A percentile compares a stretch with the other conserved stretches of the same genome.
These are phyloP conservation scores for Alternaria arbusti DNA, from an alignment of 2,329 filamentous ascomycete genomes.

Conservation along the genomic window DNA sequence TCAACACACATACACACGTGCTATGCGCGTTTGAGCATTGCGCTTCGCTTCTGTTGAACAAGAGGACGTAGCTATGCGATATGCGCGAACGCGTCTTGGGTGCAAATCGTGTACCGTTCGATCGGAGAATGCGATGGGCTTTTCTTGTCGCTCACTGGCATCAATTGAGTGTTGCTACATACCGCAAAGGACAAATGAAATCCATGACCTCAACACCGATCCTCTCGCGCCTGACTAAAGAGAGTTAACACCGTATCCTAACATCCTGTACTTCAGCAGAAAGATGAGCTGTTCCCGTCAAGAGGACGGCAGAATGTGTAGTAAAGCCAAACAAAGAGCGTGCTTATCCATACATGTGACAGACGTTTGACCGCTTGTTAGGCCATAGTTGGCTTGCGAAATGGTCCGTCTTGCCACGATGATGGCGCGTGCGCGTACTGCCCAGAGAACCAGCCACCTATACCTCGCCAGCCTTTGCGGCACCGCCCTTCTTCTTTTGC, in stretches of 20 bases:
- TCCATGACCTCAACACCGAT: conserved; percentile 31
- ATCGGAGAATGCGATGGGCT: background rate
- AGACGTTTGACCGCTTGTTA: background rate
- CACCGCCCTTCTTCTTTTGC: conserved; percentile 96
- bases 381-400: background rate
- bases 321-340: conserved; percentile 26
- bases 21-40: background rate
- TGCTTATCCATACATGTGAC: conserved; percentile 13
- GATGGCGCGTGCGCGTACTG: conserved; percentile 4
- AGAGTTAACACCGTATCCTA: conserved; percentile 28
- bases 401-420: conserved; percentile 1
- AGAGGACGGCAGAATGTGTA: conserved; percentile 17
- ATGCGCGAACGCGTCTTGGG: background rate
- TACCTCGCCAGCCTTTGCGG: conserved; percentile 60
- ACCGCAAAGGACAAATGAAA: conserved; percentile 27
- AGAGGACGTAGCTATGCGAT: background rate
- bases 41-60: background rate
- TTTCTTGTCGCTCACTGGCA: conserved; percentile 8
- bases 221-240: conserved; percentile 32
- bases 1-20: background rate
- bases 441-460: conserved; percentile 15
- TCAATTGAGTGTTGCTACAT: conserved; percentile 33
- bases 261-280: conserved; percentile 16
- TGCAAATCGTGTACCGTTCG: background rate
- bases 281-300: conserved; percentile 8